Evolutionary conservation across 1,284 basidiomycete species (phyloP).

Genomic region (Peniophora sp.): DNA sequence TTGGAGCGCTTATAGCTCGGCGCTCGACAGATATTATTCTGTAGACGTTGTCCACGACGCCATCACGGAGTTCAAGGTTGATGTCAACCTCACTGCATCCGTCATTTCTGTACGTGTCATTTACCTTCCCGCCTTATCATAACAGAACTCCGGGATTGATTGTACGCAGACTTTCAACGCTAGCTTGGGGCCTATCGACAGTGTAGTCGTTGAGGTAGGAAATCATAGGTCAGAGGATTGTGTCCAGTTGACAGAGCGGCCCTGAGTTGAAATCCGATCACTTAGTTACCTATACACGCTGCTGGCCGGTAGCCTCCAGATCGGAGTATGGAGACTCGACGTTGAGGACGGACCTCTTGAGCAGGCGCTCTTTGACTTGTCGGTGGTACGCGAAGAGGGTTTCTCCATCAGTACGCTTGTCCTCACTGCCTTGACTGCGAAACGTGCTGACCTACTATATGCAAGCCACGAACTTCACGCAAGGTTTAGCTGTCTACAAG

Average conservation of each 20-base stretch:
- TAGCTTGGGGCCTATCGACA: constrained; percentile 29
- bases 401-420: neutral
- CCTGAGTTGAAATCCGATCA: too few relatives aligned
- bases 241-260: too few relatives aligned
- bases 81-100: constrained; percentile 32
- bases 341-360: neutral
- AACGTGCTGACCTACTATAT: neutral
- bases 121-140: too few relatives aligned
- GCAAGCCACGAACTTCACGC: neutral
- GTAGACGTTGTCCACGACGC: constrained; percentile 34
- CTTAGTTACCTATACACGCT: constrained; percentile 4
- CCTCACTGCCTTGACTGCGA: neutral
- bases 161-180: constrained; percentile 18
- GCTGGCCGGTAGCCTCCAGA: neutral
- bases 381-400: neutral
- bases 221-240: constrained; percentile 28
- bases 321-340: neutral
- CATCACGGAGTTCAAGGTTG: constrained; percentile 40
- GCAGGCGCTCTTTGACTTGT: neutral
- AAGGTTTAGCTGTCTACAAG: neutral
- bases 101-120: constrained; percentile 25
- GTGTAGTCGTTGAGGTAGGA: constrained; percentile 27
- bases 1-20: constrained; percentile 37
- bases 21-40: constrained; percentile 42
- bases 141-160: too few relatives aligned